Evolutionary conservation across 305 asterid species (phyloP).

Genomic region (Fraxinus baroniana): DNA sequence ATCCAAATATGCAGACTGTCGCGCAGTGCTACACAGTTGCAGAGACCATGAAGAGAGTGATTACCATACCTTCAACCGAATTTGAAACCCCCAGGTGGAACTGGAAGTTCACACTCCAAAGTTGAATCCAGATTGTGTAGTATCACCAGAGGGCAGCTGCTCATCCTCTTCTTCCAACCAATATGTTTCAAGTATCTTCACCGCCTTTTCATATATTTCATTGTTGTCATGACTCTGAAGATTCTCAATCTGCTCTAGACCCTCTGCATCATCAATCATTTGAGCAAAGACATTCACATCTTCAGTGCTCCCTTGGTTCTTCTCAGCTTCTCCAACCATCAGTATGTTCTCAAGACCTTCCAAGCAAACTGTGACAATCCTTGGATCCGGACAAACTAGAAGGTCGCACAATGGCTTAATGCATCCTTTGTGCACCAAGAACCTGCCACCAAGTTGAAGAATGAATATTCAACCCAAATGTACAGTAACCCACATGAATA

Average conservation of each 20-base stretch:
- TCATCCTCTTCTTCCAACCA: constrained; percentile 58
- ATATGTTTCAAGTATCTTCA: constrained; percentile 55
- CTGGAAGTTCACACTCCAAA: constrained; percentile 48
- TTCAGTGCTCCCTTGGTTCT: constrained; percentile 39
- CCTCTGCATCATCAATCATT: constrained; percentile 52
- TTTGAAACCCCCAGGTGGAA: constrained; percentile 53
- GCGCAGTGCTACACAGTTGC: background rate
- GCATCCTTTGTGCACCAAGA: constrained; percentile 47
- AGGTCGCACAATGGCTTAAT: constrained; percentile 52
- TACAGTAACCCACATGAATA: background rate
- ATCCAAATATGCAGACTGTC: background rate
- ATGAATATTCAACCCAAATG: background rate
- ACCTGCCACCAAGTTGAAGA: constrained; percentile 28
- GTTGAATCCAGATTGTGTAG: constrained; percentile 41
- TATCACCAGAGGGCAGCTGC: constrained; percentile 42
- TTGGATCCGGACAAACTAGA: constrained; percentile 49
- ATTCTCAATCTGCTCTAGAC: constrained; percentile 53
- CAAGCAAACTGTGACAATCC: constrained; percentile 52
- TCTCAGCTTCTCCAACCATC: constrained; percentile 60
- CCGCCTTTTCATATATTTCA: constrained; percentile 47
- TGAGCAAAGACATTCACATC: constrained; percentile 49
- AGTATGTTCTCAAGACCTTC: constrained; percentile 58
- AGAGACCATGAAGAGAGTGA: background rate
- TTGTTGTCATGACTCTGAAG: constrained; percentile 56
- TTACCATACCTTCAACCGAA: constrained; percentile 41